Base-by-base conservation (phyloP, 768 basidiomycete genomes). In the Russula sp. region DNA sequence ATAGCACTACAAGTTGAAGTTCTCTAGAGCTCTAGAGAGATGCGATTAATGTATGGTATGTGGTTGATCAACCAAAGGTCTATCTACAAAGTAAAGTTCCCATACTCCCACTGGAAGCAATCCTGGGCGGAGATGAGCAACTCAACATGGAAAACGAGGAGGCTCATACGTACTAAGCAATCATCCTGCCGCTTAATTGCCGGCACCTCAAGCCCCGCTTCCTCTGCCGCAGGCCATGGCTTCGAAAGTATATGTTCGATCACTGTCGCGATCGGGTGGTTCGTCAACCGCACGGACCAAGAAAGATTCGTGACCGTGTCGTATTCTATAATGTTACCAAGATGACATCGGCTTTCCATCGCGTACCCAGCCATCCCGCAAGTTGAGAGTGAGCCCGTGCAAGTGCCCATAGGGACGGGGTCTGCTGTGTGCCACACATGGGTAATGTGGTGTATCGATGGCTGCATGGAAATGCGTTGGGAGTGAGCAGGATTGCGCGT, bases 351-450 rank as follows among this genome's bases (percentile, higher is more conserved):
- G 2, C 86, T 82, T 75, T 94, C 92, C 74, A 94, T 76, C 0
- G 93, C 96, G 67, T 90, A 95, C 1, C 96, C 95, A 0, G 78
- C 92, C 40, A 91, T 81, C n/a, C 87, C 84, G 73, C 96, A 99
- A 0, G 82, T 74, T 0, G 89, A 94, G 13, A 81, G 77, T 0
- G 88, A 77, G 13, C 92, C 93, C 11, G 78, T 94, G 70, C 92
- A 94, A 0, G 80, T 80, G 3, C 90, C 91, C 83, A 90, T 89
- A 2, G 95, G 82, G 40, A 98, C 91, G 0, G 95, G 95, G 77
- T 98, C 96, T 34, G 88, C 95, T 1, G 89, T 98, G 71, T 98
- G 89, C 70, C 90, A 96, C 8, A 98, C 80, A 69, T 98, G 94
- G 0, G 88, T 94, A 45, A 96, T 79, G 67, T 91, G 89, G 3